phyloP scores from a whole-genome alignment of 805 yeast species.

The Pichia thaimueangensis region DNA sequence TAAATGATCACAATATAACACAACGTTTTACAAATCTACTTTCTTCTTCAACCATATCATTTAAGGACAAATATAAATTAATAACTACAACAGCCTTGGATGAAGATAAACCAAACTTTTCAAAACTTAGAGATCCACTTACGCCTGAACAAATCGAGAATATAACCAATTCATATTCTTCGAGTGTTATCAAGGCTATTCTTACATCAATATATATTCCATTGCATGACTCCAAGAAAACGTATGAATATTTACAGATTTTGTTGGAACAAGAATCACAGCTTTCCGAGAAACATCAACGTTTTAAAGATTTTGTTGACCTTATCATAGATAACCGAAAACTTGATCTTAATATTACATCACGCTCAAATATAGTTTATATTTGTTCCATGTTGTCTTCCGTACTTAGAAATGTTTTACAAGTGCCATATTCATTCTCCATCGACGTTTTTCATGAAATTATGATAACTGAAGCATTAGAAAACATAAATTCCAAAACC shows the following conservation, averaged over 20 bases:
- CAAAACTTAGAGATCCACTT: not conserved
- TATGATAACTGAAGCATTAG: not conserved
- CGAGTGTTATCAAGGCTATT: constrained; percentile 2
- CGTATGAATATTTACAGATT: constrained; percentile 4
- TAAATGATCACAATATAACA: not conserved
- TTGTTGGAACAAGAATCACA: not conserved
- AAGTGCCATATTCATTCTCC: not conserved
- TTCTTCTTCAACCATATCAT: not conserved
- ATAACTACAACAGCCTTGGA: not conserved
- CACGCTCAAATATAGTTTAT: not conserved
- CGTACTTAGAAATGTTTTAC: not conserved
- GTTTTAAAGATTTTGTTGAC: constrained; percentile 1
- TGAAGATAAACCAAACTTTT: not conserved
- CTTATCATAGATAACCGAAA: not conserved
- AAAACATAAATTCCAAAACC: not conserved
- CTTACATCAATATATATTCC: not conserved
- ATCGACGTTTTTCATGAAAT: constrained; percentile 2
- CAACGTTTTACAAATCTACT: not conserved
- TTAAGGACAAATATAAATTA: not conserved
- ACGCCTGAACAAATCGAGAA: not conserved
- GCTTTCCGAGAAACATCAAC: not conserved
- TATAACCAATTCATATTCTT: not conserved
- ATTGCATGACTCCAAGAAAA: not conserved
- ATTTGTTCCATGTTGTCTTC: not conserved
- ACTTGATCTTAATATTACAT: not conserved